phyloP scores from a whole-genome alignment of 257 asterid genomes.

The Jacaranda mimosifolia region DNA sequence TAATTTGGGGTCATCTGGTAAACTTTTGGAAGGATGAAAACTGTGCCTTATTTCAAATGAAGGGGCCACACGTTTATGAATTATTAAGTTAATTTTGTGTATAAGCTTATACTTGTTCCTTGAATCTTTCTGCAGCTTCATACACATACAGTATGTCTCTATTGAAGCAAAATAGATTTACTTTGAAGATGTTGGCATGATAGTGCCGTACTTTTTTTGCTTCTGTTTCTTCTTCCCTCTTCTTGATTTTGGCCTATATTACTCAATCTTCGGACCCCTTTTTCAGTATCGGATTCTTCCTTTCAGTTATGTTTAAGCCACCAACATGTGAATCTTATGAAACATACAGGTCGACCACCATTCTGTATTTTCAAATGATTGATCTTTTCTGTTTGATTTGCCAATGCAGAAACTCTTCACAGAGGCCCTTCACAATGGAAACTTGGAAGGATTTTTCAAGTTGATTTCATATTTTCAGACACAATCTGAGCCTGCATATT shows the following conservation, averaged over 20 bases:
- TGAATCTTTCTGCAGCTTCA: constrained; percentile 6
- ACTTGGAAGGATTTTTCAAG: constrained; percentile 78
- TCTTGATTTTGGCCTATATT: background rate
- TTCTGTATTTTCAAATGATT: constrained; percentile 23
- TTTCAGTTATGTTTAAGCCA: background rate
- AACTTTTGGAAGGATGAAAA: background rate
- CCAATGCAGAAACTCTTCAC: constrained; percentile 64
- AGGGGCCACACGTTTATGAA: background rate
- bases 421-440: constrained; percentile 67
- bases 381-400: constrained; percentile 3
- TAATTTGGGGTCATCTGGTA: background rate
- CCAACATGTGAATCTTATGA: background rate
- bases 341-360: background rate
- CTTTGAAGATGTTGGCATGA: background rate
- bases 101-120: background rate
- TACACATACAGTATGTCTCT: background rate
- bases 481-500: constrained; percentile 81
- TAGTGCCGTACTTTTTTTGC: background rate
- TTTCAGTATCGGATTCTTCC: background rate
- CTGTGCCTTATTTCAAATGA: background rate
- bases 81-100: background rate
- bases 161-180: background rate
- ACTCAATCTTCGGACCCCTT: background rate
- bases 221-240: background rate
- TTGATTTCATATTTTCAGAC: constrained; percentile 77